Base-by-base conservation (phyloP, 495 filamentous ascomycete species). In the Lasiosphaeria ovina region DNA sequence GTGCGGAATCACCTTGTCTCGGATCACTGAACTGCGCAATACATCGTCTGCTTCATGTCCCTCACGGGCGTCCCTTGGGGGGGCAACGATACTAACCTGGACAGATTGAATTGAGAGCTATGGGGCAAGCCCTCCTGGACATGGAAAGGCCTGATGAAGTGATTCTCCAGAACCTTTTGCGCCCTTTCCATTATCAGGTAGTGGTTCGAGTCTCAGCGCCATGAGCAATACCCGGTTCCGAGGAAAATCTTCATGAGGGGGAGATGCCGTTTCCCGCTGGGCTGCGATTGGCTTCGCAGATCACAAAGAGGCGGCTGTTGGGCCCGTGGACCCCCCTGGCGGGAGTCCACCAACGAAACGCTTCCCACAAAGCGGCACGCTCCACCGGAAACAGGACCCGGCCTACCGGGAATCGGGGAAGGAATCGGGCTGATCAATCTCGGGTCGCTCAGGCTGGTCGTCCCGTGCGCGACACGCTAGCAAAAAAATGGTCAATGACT, bases 231-330 rank as follows among this genome's bases (percentile, higher is more conserved):
- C 44, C 44, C 16, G 44, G 44, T 47, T 47, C 44, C 4, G 44
- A 14, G 8, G 16, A 47, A n/a, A n/a, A 47, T 3, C 12, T n/a
- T 47, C 44, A 24, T 24, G 24, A 24, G 24, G 24, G 24, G 24
- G 24, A n/a, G 24, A 24, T 24, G 0, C 1, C 24, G 24, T 24
- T 24, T 24, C 24, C 24, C 7, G 6, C 54, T 54, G 33, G 38
- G n/a, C 50, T 62, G 61, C 61, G 50, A 62, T 62, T 58, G 61
- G 61, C 54, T 47, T 36, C 33, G 45, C 51, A 58, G 51, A 62
- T 62, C 61, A 58, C 51, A 48, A 53, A 57, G 24, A n/a, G 24
- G 24, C 47, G 49, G 4, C 32, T 51, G 11, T 55, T 55, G 34
- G 52, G 36, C 10, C 34, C 7, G 40, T 9, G 4, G 17, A 32